These are phyloP conservation scores for Elongisporangium undulatum DNA, from an alignment of 352 stramenopile species.

Conservation along the genomic window DNA sequence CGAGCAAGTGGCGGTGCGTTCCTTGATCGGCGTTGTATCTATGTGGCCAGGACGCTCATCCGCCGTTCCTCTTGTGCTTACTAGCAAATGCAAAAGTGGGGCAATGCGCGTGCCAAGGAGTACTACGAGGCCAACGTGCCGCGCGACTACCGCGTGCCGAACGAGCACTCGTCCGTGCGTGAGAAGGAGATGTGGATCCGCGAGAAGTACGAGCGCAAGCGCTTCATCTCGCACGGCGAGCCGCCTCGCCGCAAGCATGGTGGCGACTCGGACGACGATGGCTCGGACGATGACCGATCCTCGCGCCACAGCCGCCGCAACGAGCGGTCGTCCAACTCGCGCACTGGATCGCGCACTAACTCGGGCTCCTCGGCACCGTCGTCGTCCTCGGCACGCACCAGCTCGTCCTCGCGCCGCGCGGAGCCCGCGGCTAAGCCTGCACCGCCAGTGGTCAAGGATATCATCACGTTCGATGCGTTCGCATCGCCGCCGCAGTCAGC, in stretches of 20 bases:
- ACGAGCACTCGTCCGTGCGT: slow-evolving; percentile 74
- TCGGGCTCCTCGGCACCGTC: slow-evolving; percentile 24
- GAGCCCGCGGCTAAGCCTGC: not conserved
- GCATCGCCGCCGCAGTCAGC: slow-evolving; percentile 24
- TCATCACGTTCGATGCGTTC: slow-evolving; percentile 75
- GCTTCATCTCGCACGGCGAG: slow-evolving; percentile 59
- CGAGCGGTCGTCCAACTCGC: slow-evolving; percentile 8
- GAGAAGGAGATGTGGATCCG: slow-evolving; percentile 90
- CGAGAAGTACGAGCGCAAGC: slow-evolving; percentile 88
- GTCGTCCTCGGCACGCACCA: slow-evolving; percentile 23
- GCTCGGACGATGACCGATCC: slow-evolving; percentile 8
- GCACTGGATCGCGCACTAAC: slow-evolving; percentile 25
- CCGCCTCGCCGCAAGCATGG: slow-evolving; percentile 28
- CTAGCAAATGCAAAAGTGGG: slow-evolving; percentile 92
- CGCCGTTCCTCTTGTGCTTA: slow-evolving; percentile 4
- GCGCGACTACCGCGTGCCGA: slow-evolving; percentile 69
- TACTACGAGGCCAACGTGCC: slow-evolving; percentile 89
- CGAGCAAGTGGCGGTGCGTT: slow-evolving; percentile 76
- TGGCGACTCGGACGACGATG: slow-evolving; percentile 39
- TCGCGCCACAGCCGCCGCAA: slow-evolving; percentile 15
- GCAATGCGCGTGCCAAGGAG: slow-evolving; percentile 85
- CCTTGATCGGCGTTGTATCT: too few relatives aligned
- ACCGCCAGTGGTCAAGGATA: slow-evolving; percentile 38
- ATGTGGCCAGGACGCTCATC: not conserved
- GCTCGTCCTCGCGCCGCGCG: slow-evolving; percentile 13